Percentiles rank a stretch among this genome's conserved stretches.
These are phyloP conservation scores for Biscutella auriculata DNA, from an alignment of 441 rosid species.

Conservation along the genomic window DNA sequence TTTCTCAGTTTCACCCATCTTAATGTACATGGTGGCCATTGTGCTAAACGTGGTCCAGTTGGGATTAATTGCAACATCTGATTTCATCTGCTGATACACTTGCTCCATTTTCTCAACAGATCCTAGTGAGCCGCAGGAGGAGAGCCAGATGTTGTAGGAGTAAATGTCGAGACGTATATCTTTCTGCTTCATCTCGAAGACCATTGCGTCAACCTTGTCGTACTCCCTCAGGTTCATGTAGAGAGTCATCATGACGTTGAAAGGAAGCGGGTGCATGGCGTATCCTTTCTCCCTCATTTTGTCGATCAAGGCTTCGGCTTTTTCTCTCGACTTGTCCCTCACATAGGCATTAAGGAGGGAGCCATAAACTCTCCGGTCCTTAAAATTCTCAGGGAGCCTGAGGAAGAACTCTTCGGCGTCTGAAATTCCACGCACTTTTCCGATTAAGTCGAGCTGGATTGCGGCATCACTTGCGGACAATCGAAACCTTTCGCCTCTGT, in stretches of 20 bases:
- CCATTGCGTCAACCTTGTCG: constrained; percentile 53
- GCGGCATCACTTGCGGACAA: constrained; percentile 79
- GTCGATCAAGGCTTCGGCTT: constrained; percentile 56
- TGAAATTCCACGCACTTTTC: constrained; percentile 70
- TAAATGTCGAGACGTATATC: constrained; percentile 57
- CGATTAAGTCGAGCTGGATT: constrained; percentile 73
- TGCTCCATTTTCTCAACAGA: constrained; percentile 59
- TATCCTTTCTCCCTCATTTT: constrained; percentile 60
- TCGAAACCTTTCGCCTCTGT: constrained; percentile 57
- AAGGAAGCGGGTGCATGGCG: constrained; percentile 58
- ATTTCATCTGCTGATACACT: constrained; percentile 66
- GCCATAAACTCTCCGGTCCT: constrained; percentile 74
- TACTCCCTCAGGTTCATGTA: constrained; percentile 74
- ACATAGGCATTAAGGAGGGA: constrained; percentile 78
- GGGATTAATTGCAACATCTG: constrained; percentile 46
- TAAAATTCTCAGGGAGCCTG: constrained; percentile 40
- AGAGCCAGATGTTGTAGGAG: constrained; percentile 87
- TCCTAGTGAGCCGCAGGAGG: constrained; percentile 61
- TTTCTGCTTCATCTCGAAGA: constrained; percentile 65
- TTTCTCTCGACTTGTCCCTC: constrained; percentile 41
- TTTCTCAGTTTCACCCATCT: constrained; percentile 57
- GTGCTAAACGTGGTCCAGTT: constrained; percentile 93
- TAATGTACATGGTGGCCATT: constrained; percentile 79
- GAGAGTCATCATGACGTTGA: constrained; percentile 92
- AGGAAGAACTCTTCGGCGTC: constrained; percentile 56